These are phyloP conservation scores for Triticum timopheevii DNA, from an alignment of 176 grass and related monocot genomes.

Conservation along the genomic window DNA sequence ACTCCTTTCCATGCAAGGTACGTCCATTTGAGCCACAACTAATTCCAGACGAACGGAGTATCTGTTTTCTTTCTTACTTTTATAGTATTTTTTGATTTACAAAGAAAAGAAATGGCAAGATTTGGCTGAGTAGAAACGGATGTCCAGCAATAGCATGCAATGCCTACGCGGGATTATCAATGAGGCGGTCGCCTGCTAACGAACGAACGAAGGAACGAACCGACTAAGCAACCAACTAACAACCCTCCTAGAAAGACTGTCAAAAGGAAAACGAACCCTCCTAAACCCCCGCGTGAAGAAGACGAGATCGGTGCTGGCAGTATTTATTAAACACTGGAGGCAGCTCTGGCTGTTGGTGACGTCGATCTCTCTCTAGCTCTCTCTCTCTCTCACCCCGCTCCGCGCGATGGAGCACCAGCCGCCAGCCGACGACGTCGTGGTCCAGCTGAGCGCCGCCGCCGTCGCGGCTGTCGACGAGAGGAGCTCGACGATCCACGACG, in stretches of 20 bases:
- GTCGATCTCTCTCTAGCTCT: no score
- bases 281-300: neutral
- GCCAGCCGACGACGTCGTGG: slow-evolving; percentile 29
- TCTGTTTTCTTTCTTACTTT: neutral
- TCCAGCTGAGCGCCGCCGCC: slow-evolving; percentile 42
- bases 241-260: neutral
- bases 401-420: slow-evolving; percentile 34
- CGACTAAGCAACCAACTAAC: neutral
- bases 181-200: neutral
- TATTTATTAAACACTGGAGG: neutral
- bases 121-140: neutral
- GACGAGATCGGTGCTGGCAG: neutral
- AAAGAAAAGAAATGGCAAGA: neutral
- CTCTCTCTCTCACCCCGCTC: neutral
- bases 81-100: neutral
- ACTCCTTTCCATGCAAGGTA: no score
- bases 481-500: slow-evolving; percentile 4
- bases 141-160: neutral
- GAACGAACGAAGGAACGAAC: neutral
- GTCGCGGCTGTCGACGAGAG: slow-evolving; percentile 37
- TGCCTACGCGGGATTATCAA: neutral
- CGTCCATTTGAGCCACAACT: no score
- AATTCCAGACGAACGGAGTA: no score
- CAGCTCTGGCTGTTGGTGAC: neutral
- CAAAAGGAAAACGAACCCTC: neutral